phyloP scores from a whole-genome alignment of 1,284 basidiomycete species.

The Ceratobasidium theobromae region DNA sequence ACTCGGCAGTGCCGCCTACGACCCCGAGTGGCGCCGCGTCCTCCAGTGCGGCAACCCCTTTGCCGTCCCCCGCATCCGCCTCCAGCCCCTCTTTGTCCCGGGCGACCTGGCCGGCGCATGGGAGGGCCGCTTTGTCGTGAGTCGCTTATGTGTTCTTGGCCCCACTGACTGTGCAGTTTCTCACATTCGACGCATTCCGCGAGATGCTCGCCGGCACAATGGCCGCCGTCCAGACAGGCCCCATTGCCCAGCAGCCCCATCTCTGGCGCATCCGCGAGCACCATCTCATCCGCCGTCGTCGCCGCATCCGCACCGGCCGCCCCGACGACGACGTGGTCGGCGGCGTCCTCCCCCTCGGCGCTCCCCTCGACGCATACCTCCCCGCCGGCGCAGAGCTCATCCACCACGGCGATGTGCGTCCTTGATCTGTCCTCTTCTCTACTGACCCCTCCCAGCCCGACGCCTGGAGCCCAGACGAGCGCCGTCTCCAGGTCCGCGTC shows the following conservation, averaged over 20 bases:
- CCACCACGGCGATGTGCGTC: conserved; percentile 8
- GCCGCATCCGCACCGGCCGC: conserved; percentile 1
- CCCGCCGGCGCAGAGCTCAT: conserved; percentile 27
- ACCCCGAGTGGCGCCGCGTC: conserved; percentile 39
- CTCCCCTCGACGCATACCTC: conserved; percentile 18
- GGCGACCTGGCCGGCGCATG: conserved; percentile 51
- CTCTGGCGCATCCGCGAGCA: conserved; percentile 53
- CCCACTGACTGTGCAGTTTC: conserved; percentile 43
- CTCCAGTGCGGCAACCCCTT: conserved; percentile 46
- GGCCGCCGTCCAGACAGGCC: conserved; percentile 49
- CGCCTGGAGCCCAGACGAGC: background rate
- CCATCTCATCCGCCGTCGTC: conserved; percentile 20
- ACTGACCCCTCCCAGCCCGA: background rate
- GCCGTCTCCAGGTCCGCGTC: conserved; percentile 11
- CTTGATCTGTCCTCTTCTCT: background rate
- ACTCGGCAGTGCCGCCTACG: conserved; percentile 10
- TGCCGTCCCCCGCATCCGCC: conserved; percentile 40
- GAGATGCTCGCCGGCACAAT: conserved; percentile 46
- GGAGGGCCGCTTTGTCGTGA: conserved; percentile 51
- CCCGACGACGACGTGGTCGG: background rate
- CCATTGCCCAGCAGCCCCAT: conserved; percentile 55
- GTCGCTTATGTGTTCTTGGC: background rate
- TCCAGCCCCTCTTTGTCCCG: conserved; percentile 45
- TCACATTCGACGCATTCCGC: conserved; percentile 54
- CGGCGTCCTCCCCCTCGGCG: conserved; percentile 12